Base-by-base conservation (phyloP, 805 yeast species). In the Lipomyces yamanashiensis region DNA sequence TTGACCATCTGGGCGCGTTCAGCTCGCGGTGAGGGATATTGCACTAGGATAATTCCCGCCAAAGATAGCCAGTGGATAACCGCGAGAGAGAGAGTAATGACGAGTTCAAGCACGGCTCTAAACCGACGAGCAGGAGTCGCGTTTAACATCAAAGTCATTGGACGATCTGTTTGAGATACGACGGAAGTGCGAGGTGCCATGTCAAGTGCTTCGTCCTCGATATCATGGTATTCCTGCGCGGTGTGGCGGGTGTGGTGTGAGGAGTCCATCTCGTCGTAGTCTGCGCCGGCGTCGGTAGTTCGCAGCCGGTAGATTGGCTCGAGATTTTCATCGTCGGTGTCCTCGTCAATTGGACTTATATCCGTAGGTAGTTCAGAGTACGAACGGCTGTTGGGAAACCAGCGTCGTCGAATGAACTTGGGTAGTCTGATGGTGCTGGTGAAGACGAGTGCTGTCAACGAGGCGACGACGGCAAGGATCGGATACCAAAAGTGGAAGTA, bases 401-500 rank as follows among this genome's bases (percentile, higher is more conserved):
- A 60, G 34, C 53, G 54, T 2, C 45, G 44, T 2, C 64, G 58
- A 28, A 64, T 15, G 19, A 54, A 34, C 37, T 34, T 40, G 7
- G 66, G 68, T 7, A 65, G 58, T 4, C 59, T 61, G 36, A 65
- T 36, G 12, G 66, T 65, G 43, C 60, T 43, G 19, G 64, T n/a
- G 9, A 66, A 58, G 59, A 69, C 36, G 13, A 65, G 48, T 41
- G 53, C 67, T 12, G 53, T n/a, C 0, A 73, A 50, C n/a, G 65
- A 60, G 12, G 66, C 59, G 70, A 55, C 73, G 61, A 63, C 50
- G 4, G 74, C 69, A 1, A 45, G 63, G 1, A 73, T 59, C 2
- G 67, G 68, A 19, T 54, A 79, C 77, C 9, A 79, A 62, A n/a
- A 72, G 59, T 41, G 71, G 66, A 48, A 61, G 36, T 51, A 63